phyloP scores from a whole-genome alignment of 106 monocot species.

The Agapanthus africanus region DNA sequence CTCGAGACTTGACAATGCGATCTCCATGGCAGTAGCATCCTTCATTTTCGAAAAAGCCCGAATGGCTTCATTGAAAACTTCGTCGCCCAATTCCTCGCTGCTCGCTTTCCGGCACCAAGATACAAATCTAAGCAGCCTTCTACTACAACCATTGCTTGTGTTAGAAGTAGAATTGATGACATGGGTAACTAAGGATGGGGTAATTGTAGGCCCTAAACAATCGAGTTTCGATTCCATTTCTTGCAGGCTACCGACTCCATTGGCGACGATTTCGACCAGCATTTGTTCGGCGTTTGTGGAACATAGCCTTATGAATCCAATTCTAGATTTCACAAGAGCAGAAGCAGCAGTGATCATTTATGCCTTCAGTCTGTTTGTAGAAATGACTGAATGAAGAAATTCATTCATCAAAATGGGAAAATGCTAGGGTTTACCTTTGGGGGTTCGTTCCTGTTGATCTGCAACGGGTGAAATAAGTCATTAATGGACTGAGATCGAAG shows the following conservation, averaged over 20 bases:
- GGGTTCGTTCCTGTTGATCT: no score
- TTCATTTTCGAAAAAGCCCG: slow-evolving; percentile 28
- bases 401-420: not conserved
- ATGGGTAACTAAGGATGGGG: slow-evolving; percentile 19
- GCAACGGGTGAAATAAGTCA: no score
- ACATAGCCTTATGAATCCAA: not conserved
- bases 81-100: slow-evolving; percentile 7
- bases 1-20: slow-evolving; percentile 27
- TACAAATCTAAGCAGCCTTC: slow-evolving; percentile 54
- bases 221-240: slow-evolving; percentile 47
- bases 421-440: not conserved
- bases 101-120: slow-evolving; percentile 39
- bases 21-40: slow-evolving; percentile 39
- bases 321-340: not conserved
- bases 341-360: not conserved
- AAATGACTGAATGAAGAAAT: not conserved
- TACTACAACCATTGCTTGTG: slow-evolving; percentile 6
- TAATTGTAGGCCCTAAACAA: slow-evolving; percentile 11
- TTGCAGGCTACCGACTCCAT: slow-evolving; percentile 44
- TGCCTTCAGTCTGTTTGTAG: not conserved
- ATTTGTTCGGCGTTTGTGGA: not conserved
- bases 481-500: no score
- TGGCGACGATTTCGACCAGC: slow-evolving; percentile 21
- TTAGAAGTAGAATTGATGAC: slow-evolving; percentile 26
- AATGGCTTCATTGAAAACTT: slow-evolving; percentile 35